Evolutionary conservation across 2,329 filamentous ascomycete species (phyloP).

Genomic region (Tympanopsis confertula): DNA sequence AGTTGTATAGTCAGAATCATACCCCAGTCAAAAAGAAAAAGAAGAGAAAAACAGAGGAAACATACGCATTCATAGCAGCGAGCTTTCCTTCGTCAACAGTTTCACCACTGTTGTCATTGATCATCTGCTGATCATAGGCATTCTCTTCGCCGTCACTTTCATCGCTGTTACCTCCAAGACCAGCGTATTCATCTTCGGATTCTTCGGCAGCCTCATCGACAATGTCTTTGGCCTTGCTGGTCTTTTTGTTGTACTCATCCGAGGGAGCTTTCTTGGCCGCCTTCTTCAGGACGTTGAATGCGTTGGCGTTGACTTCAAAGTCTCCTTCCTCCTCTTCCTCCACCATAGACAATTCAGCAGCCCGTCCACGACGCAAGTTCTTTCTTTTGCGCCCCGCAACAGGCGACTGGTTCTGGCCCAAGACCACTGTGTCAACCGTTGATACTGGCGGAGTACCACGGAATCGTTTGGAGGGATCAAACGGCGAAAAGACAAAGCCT

Average conservation of each 20-base stretch:
- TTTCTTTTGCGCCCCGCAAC: neutral
- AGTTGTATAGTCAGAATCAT: neutral
- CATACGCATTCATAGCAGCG: slow-evolving; percentile 50
- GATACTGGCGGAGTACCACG: neutral
- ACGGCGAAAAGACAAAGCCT: slow-evolving; percentile 32
- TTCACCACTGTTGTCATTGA: slow-evolving; percentile 47
- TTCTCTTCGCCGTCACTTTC: slow-evolving; percentile 49
- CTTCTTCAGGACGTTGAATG: slow-evolving; percentile 45
- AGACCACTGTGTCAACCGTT: neutral
- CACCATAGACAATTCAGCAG: neutral
- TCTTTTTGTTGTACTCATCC: slow-evolving; percentile 42
- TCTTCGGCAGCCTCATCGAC: slow-evolving; percentile 59
- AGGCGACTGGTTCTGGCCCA: neutral
- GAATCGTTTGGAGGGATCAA: slow-evolving; percentile 5
- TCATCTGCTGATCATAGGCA: slow-evolving; percentile 42
- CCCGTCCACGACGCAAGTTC: neutral
- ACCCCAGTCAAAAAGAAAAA: slow-evolving; percentile 8
- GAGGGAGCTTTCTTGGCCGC: slow-evolving; percentile 22
- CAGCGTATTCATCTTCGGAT: slow-evolving; percentile 62
- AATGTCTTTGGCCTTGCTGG: slow-evolving; percentile 44
- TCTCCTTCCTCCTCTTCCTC: neutral
- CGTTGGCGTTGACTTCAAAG: slow-evolving; percentile 18
- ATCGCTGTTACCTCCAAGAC: slow-evolving; percentile 50
- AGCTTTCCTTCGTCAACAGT: slow-evolving; percentile 49
- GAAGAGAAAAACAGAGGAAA: slow-evolving; percentile 6